Conservation (phyloP, 2,329 filamentous ascomycete genomes). For the Fusarium caatingaense region DNA sequence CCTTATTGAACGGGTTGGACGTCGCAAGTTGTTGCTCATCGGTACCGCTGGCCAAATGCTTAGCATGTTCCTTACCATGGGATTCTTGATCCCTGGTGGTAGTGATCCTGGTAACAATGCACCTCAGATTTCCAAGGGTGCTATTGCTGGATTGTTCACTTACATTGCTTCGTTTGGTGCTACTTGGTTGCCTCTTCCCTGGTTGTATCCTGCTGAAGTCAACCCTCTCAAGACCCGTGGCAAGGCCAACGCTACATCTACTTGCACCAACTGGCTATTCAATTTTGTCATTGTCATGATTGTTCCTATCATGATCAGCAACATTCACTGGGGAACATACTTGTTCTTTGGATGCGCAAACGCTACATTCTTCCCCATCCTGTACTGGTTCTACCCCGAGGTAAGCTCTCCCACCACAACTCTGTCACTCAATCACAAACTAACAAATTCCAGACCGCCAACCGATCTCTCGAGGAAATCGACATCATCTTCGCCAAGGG, state of each 20-base stretch:
- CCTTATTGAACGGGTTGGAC: slow-evolving; percentile 60
- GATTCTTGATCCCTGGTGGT: slow-evolving; percentile 72
- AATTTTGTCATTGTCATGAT: slow-evolving; percentile 68
- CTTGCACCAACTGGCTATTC: slow-evolving; percentile 69
- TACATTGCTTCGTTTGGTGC: slow-evolving; percentile 78
- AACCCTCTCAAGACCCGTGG: slow-evolving; percentile 61
- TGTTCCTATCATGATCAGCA: slow-evolving; percentile 73
- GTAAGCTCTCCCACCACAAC: not conserved
- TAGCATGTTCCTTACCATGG: slow-evolving; percentile 71
- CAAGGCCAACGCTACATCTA: slow-evolving; percentile 65
- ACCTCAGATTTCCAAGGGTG: slow-evolving; percentile 68
- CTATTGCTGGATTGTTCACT: slow-evolving; percentile 74
- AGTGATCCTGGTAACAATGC: slow-evolving; percentile 58
- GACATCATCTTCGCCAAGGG: slow-evolving; percentile 71
- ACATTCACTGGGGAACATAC: slow-evolving; percentile 65
- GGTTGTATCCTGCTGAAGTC: slow-evolving; percentile 67
- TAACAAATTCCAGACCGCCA: slow-evolving; percentile 48
- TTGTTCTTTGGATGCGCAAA: slow-evolving; percentile 64
- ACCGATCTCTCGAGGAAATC: slow-evolving; percentile 64
- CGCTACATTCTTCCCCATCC: slow-evolving; percentile 62
- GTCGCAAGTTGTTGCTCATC: slow-evolving; percentile 59
- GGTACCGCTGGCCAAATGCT: slow-evolving; percentile 61
- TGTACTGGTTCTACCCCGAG: slow-evolving; percentile 60
- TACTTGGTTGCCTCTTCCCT: slow-evolving; percentile 72
- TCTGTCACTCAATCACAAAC: fast-evolving